Evolutionary conservation across 805 yeast species (phyloP).

Genomic region (Candida suzukii): DNA sequence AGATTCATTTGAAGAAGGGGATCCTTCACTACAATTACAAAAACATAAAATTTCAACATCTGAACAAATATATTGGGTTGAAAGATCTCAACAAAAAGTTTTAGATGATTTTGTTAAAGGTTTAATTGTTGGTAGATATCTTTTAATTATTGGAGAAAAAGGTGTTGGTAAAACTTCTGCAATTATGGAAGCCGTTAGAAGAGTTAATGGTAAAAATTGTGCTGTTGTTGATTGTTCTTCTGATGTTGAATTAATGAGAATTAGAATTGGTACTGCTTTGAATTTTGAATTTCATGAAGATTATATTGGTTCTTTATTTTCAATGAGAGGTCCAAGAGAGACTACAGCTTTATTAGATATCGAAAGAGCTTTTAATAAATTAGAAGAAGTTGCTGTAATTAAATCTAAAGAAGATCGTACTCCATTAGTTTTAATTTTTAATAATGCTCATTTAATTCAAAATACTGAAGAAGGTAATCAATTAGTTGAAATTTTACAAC

Average conservation of each 20-base stretch:
- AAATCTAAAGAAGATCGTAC: constrained; percentile 33
- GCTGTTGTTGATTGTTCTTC: constrained; percentile 77
- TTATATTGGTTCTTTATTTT: constrained; percentile 74
- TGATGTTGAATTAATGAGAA: constrained; percentile 75
- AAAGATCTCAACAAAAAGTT: constrained; percentile 57
- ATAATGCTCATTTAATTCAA: constrained; percentile 67
- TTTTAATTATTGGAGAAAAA: constrained; percentile 71
- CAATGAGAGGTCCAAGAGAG: constrained; percentile 79
- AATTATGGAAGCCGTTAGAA: constrained; percentile 61
- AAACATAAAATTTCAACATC: constrained; percentile 40
- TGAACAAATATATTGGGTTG: constrained; percentile 52
- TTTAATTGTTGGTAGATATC: constrained; percentile 58
- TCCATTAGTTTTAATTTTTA: constrained; percentile 66
- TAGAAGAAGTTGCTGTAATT: constrained; percentile 63
- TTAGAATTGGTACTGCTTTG: constrained; percentile 68
- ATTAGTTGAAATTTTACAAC: constrained; percentile 69
- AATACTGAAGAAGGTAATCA: constrained; percentile 70
- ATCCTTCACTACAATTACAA: constrained; percentile 53
- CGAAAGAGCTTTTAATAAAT: constrained; percentile 70
- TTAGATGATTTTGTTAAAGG: constrained; percentile 65
- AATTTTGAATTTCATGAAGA: constrained; percentile 73
- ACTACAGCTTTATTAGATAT: constrained; percentile 77
- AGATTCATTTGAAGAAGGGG: constrained; percentile 59
- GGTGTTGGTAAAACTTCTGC: constrained; percentile 83
- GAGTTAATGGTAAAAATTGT: constrained; percentile 56